Evolutionary conservation across 192 early-diverging fungal genomes (phyloP).

Genomic region (Pilobolus umbonatus): DNA sequence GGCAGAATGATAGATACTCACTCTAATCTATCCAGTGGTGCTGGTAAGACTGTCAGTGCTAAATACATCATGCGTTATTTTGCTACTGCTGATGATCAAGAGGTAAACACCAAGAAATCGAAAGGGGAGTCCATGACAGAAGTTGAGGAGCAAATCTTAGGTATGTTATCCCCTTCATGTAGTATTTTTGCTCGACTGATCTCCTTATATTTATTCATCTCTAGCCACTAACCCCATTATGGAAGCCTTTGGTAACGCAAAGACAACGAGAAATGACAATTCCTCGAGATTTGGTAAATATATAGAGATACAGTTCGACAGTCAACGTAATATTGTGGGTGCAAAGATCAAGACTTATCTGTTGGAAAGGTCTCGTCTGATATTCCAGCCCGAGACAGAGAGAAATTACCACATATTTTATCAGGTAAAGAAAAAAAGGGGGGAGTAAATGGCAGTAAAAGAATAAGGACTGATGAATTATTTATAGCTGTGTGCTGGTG

Average conservation of each 20-base stretch:
- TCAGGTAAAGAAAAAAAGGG: constrained; percentile 48
- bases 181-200: neutral
- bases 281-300: constrained; percentile 98
- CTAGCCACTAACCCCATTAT: constrained; percentile 96
- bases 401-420: constrained; percentile 99
- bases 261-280: constrained; percentile 99
- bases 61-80: constrained; percentile 99
- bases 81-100: constrained; percentile 71
- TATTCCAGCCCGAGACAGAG: constrained; percentile 90
- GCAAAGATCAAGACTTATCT: constrained; percentile 95
- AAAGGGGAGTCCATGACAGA: constrained; percentile 56
- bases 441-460: neutral
- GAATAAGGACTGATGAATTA: neutral
- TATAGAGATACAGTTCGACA: constrained; percentile 93
- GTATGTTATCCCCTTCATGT: constrained; percentile 17
- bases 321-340: constrained; percentile 79
- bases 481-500: constrained; percentile 80
- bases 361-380: constrained; percentile 92
- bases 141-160: constrained; percentile 78
- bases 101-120: constrained; percentile 33
- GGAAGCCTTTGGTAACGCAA: constrained; percentile 99
- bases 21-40: constrained; percentile 53
- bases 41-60: constrained; percentile 97
- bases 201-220: neutral
- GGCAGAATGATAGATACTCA: neutral